These are phyloP conservation scores for Inonotus hispidus DNA, from an alignment of 1,284 basidiomycete species.

Conservation along the genomic window DNA sequence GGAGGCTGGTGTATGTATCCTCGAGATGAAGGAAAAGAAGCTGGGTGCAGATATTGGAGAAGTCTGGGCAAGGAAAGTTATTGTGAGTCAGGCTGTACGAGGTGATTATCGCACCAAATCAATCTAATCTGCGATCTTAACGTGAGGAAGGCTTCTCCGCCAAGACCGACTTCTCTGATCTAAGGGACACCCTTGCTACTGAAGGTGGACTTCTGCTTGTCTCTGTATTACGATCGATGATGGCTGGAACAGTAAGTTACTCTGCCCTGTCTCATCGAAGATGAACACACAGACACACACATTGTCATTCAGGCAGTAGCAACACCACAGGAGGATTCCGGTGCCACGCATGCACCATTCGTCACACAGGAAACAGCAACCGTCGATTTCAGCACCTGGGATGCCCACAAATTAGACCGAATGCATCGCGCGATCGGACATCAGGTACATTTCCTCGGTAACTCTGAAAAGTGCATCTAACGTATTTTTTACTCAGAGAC, in stretches of 20 bases:
- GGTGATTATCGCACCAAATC: neutral
- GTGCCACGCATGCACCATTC: slow-evolving; percentile 52
- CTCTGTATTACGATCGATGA: slow-evolving; percentile 60
- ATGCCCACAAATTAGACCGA: slow-evolving; percentile 50
- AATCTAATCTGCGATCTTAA: neutral
- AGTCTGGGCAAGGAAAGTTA: slow-evolving; percentile 43
- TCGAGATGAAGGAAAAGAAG: slow-evolving; percentile 52
- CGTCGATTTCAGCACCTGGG: slow-evolving; percentile 53
- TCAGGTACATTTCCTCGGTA: slow-evolving; percentile 42
- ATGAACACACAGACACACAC: neutral
- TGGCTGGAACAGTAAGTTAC: slow-evolving; percentile 43
- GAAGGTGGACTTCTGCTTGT: slow-evolving; percentile 72
- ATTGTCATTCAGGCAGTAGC: slow-evolving; percentile 35
- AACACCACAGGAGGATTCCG: slow-evolving; percentile 38
- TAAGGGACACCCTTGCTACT: slow-evolving; percentile 59
- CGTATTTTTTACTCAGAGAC: slow-evolving; percentile 30
- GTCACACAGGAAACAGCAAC: slow-evolving; percentile 51
- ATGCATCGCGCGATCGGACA: slow-evolving; percentile 69
- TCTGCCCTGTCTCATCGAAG: neutral
- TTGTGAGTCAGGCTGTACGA: slow-evolving; percentile 36
- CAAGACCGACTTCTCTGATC: slow-evolving; percentile 37
- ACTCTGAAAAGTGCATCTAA: neutral
- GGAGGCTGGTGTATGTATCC: slow-evolving; percentile 68
- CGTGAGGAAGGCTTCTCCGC: slow-evolving; percentile 40
- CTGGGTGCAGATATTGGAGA: slow-evolving; percentile 59